These are phyloP conservation scores for Thymus quinquecostatus DNA, from an alignment of 257 asterid genomes.

Conservation along the genomic window DNA sequence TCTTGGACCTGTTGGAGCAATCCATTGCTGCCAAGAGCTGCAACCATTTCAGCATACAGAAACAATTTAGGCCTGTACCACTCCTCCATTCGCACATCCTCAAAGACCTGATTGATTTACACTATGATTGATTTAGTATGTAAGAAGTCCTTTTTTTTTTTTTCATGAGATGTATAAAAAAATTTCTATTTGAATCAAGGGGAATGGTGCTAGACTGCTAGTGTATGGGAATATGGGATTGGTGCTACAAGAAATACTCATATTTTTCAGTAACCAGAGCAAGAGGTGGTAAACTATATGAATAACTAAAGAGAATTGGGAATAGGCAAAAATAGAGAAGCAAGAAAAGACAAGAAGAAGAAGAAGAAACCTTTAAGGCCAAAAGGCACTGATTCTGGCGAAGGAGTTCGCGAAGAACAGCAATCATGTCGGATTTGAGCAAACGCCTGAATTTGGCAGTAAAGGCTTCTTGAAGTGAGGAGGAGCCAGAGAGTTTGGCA, in stretches of 20 bases:
- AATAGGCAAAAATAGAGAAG: conserved; percentile 5
- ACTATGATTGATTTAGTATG: too few species aligned
- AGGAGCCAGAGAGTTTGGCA: conserved; percentile 22
- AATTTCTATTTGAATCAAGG: too few species aligned
- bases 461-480: conserved; percentile 43
- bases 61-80: conserved; percentile 64
- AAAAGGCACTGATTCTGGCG: conserved; percentile 67
- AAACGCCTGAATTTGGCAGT: conserved; percentile 57
- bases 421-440: conserved; percentile 68
- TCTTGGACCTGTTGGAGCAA: conserved; percentile 47
- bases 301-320: not conserved
- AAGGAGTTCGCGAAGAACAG: conserved; percentile 79
- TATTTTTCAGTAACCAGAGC: not conserved
- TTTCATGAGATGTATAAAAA: too few species aligned
- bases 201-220: too few species aligned
- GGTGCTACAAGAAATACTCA: not conserved
- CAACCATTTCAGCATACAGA: conserved; percentile 61
- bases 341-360: not conserved
- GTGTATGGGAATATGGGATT: too few species aligned
- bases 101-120: conserved; percentile 48
- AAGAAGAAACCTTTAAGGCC: conserved; percentile 59
- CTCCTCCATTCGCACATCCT: conserved; percentile 61
- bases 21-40: conserved; percentile 67
- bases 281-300: not conserved
- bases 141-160: too few species aligned